phyloP scores from a whole-genome alignment of 192 early-diverging fungal species.

The Rhizophagus sp. region DNA sequence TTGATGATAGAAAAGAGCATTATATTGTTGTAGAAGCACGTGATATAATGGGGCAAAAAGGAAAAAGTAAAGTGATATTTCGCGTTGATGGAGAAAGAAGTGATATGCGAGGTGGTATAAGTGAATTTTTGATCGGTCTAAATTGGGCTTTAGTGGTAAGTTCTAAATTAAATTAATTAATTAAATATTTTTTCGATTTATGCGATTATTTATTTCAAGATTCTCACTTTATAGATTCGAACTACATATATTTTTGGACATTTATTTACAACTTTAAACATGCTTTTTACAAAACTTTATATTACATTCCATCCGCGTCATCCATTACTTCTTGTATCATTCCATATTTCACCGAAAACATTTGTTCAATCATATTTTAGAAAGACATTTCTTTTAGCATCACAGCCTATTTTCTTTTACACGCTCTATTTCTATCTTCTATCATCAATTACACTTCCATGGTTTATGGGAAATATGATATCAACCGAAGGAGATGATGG shows the following conservation, averaged over 20 bases:
- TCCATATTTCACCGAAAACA: constrained; percentile 30
- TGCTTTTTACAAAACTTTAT: constrained; percentile 24
- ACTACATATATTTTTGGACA: neutral
- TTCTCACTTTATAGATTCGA: neutral
- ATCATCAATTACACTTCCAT: constrained; percentile 55
- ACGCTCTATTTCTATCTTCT: constrained; percentile 38
- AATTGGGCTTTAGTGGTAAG: constrained; percentile 59
- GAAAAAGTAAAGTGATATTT: constrained; percentile 57
- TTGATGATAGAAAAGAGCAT: constrained; percentile 68
- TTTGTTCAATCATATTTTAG: constrained; percentile 7
- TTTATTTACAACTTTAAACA: neutral
- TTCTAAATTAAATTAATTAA: constrained; percentile 25
- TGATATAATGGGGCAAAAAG: constrained; percentile 56
- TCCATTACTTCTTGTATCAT: constrained; percentile 14
- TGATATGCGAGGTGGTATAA: constrained; percentile 64
- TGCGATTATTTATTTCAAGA: neutral
- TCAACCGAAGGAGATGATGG: constrained; percentile 45
- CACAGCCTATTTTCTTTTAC: constrained; percentile 36
- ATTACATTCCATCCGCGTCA: constrained; percentile 40
- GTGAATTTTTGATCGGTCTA: constrained; percentile 71
- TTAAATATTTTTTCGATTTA: constrained; percentile 28
- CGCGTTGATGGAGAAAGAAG: constrained; percentile 62
- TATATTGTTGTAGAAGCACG: constrained; percentile 58
- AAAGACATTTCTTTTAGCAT: constrained; percentile 26
- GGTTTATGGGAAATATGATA: constrained; percentile 73